Base-by-base conservation (phyloP, 306 rosid species). In the Morella rubra region DNA sequence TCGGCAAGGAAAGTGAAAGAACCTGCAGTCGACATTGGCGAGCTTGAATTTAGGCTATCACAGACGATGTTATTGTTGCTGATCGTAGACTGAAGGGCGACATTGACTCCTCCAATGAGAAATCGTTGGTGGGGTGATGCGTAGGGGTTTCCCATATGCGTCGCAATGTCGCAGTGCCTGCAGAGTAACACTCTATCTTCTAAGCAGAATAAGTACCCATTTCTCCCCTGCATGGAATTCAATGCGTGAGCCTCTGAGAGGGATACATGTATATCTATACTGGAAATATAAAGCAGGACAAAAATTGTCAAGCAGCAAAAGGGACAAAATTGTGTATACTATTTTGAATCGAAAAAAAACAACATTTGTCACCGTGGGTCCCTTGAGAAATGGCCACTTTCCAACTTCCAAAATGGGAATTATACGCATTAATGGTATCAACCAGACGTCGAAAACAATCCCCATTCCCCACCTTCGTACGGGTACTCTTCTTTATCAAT, bases 171-270 rank as follows among this genome's bases (percentile, higher is more conserved):
- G 22, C 71, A 66, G 71, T 42, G 22, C 24, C 7, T 66, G 51
- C 71, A 66, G 15, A 66, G 46, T 18, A n/a, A 6, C 42, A 18
- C 50, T 66, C 51, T 66, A 42, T 66, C 71, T 20, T 66, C 71
- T 11, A 42, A 18, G 71, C 71, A 42, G 51, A 66, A 66, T 22
- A 66, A 41, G 11, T 66, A n/a, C 14, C 51, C 51, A 42, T 42
- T 66, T 66, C 71, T 66, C 24, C 42, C 50, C 50, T 66, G 51
- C 71, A 18, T 8, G 50, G 16, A 41, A 42, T 41, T 64, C 46
- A 41, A 40, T 64, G 40, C 16, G 22, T 58, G 13, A 56, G 27
- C 22, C 37, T 16, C 10, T 20, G 62, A 58, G 14, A 5, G 4
- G 24, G 51, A 10, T 13, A 47, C 12, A 47, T 47, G 14, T 15